These are phyloP conservation scores for Colletotrichum camelliae DNA, from an alignment of 2,329 filamentous ascomycete species.

Conservation along the genomic window DNA sequence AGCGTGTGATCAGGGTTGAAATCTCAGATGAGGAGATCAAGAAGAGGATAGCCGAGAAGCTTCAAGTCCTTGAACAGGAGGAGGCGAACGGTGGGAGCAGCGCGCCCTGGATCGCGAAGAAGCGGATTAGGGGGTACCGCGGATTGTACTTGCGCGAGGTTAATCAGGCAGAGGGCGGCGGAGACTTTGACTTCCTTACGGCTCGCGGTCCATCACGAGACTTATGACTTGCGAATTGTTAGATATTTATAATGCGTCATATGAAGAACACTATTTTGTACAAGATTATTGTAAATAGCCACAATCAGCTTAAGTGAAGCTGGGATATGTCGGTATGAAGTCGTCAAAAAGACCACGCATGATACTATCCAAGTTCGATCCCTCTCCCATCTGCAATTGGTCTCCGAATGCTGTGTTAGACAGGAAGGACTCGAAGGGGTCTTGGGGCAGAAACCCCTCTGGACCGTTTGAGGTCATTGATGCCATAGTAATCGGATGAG, in stretches of 20 bases:
- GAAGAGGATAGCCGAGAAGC: constrained; percentile 64
- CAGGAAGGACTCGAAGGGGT: constrained; percentile 29
- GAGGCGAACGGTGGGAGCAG: constrained; percentile 28
- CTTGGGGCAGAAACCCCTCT: not conserved
- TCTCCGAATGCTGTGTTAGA: constrained; percentile 30
- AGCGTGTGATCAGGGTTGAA: constrained; percentile 62
- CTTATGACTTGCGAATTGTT: not conserved
- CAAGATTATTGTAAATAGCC: not conserved
- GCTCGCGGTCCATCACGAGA: constrained; percentile 30
- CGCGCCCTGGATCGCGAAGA: constrained; percentile 39
- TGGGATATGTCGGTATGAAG: constrained; percentile 34
- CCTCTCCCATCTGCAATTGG: constrained; percentile 32
- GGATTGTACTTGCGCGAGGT: constrained; percentile 65
- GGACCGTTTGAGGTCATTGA: not conserved
- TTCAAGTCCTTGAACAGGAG: constrained; percentile 36
- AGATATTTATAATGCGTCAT: not conserved
- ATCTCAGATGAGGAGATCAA: constrained; percentile 74
- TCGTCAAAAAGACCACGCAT: constrained; percentile 40
- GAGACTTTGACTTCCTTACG: constrained; percentile 67
- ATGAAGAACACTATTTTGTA: not conserved
- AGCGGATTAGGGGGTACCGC: constrained; percentile 58
- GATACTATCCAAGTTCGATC: constrained; percentile 35
- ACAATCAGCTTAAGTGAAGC: not conserved
- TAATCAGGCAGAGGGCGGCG: constrained; percentile 64
- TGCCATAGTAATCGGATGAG: not conserved